A percentile compares a stretch with the other conserved stretches of the same genome.
phyloP scores from a whole-genome alignment of 2,329 filamentous ascomycete species.

The Ustulina deusta region DNA sequence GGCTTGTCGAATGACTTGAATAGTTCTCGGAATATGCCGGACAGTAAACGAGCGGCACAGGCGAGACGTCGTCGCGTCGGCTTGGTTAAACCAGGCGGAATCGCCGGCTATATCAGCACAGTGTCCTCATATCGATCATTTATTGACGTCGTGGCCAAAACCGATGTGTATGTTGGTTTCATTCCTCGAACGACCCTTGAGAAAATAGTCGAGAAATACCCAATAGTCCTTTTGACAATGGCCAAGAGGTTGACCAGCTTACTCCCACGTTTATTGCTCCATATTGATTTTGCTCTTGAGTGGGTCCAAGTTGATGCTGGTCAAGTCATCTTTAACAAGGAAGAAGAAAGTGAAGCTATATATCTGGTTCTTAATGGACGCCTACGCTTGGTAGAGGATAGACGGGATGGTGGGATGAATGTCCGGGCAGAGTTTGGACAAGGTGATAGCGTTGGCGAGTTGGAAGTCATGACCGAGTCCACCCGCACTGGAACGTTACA shows the following conservation, averaged over 20 bases:
- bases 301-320: conserved; percentile 98
- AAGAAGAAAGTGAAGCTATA: conserved; percentile 96
- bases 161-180: conserved; percentile 97
- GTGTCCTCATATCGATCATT: conserved; percentile 96
- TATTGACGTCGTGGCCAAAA: conserved; percentile 96
- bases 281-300: conserved; percentile 98
- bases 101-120: conserved; percentile 94
- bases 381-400: conserved; percentile 84
- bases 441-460: conserved; percentile 95
- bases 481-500: conserved; percentile 90
- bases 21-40: conserved; percentile 55
- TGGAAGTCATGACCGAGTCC: conserved; percentile 97
- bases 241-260: conserved; percentile 93
- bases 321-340: conserved; percentile 92
- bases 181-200: conserved; percentile 87
- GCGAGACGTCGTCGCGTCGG: conserved; percentile 74
- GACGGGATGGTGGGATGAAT: conserved; percentile 82
- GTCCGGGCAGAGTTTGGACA: conserved; percentile 95
- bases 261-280: conserved; percentile 87
- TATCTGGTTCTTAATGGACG: conserved; percentile 97
- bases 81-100: conserved; percentile 91
- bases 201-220: conserved; percentile 91
- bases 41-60: conserved; percentile 52
- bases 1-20: conserved; percentile 48
- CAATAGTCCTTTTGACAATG: conserved; percentile 92